Evolutionary conservation across 2,329 filamentous ascomycete genomes (phyloP).

Genomic region (Alternaria solani): DNA sequence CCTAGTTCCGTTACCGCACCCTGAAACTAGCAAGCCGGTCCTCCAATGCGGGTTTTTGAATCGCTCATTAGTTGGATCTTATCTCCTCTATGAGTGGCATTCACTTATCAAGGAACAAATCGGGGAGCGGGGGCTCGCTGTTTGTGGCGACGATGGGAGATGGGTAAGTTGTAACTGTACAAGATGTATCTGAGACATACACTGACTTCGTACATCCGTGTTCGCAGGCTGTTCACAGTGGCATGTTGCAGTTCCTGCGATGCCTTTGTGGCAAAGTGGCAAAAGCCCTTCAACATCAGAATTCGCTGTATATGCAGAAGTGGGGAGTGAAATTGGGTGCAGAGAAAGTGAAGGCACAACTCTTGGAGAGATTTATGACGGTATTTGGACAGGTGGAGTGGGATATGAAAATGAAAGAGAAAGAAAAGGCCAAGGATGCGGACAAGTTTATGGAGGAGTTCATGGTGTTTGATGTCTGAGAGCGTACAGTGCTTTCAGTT

Average conservation of each 20-base stretch:
- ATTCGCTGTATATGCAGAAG: neutral
- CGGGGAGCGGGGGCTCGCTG: neutral
- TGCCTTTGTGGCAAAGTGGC: neutral
- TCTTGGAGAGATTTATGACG: neutral
- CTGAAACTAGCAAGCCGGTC: neutral
- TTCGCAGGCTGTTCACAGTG: neutral
- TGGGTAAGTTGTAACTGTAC: neutral
- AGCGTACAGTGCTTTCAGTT: neutral
- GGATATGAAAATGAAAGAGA: neutral
- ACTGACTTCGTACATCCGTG: neutral
- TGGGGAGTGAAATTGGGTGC: neutral
- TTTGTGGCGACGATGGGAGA: neutral
- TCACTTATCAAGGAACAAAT: neutral
- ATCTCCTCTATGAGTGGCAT: constrained; percentile 4
- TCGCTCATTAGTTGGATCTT: neutral
- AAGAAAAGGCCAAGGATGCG: neutral
- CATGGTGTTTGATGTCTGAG: constrained; percentile 9
- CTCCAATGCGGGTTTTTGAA: neutral
- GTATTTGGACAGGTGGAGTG: neutral
- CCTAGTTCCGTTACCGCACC: neutral
- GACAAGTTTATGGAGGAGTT: constrained; percentile 13
- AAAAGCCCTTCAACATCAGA: neutral
- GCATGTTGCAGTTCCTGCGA: neutral
- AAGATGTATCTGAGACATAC: neutral
- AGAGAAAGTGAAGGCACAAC: neutral